These are phyloP conservation scores for Monilinia polystroma DNA, from an alignment of 2,329 filamentous ascomycete species.

Conservation along the genomic window DNA sequence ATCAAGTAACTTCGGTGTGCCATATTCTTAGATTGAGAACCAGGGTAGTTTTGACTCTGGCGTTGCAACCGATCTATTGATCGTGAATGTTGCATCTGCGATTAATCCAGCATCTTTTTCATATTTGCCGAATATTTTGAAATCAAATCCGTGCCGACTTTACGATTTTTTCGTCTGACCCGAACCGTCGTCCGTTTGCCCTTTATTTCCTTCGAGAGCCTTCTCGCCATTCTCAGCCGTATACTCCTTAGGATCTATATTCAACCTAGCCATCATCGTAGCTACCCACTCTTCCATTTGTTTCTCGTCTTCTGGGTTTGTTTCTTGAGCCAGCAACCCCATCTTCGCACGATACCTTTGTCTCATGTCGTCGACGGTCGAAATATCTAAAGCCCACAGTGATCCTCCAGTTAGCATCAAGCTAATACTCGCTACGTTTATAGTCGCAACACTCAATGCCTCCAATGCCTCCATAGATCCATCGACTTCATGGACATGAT, in stretches of 20 bases:
- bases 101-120: neutral
- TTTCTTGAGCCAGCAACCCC: slow-evolving; percentile 40
- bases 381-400: slow-evolving; percentile 76
- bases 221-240: slow-evolving; percentile 15
- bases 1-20: neutral
- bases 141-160: neutral
- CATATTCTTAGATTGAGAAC: neutral
- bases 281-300: slow-evolving; percentile 63
- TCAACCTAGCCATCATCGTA: slow-evolving; percentile 58
- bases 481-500: slow-evolving; percentile 54
- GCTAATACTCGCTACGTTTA: slow-evolving; percentile 76
- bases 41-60: neutral
- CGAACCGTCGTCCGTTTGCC: slow-evolving; percentile 13
- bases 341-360: slow-evolving; percentile 48
- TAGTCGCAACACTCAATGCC: slow-evolving; percentile 80
- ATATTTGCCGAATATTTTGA: neutral
- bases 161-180: slow-evolving; percentile 24
- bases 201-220: slow-evolving; percentile 3
- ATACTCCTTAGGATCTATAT: slow-evolving; percentile 41
- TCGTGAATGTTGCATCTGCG: neutral
- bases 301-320: slow-evolving; percentile 54
- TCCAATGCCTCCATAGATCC: slow-evolving; percentile 73
- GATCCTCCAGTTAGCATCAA: slow-evolving; percentile 73
- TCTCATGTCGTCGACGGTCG: slow-evolving; percentile 64
- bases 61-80: neutral